Evolutionary conservation across 2,329 filamentous ascomycete genomes (phyloP).

Genomic region (Zasmidium citrigriseum): DNA sequence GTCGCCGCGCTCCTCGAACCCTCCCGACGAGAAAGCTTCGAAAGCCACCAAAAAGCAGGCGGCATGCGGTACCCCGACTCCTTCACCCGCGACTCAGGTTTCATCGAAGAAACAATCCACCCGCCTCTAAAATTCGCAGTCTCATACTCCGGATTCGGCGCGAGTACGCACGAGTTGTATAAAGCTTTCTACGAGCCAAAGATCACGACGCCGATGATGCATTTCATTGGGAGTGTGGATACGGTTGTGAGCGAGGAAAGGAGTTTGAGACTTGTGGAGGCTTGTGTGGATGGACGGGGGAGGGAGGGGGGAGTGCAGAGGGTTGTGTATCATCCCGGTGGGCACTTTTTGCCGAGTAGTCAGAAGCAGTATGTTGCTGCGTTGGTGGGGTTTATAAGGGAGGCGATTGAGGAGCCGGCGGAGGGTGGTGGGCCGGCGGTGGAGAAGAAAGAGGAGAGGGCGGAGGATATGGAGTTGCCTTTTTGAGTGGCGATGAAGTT

Average conservation of each 20-base stretch:
- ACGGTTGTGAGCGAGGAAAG: slow-evolving; percentile 81
- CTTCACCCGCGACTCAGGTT: slow-evolving; percentile 44
- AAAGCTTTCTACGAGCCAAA: slow-evolving; percentile 71
- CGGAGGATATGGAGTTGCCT: slow-evolving; percentile 69
- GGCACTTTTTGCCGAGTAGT: slow-evolving; percentile 80
- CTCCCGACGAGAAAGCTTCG: slow-evolving; percentile 51
- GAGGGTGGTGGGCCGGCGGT: slow-evolving; percentile 25
- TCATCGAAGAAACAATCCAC: slow-evolving; percentile 45
- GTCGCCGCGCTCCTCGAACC: slow-evolving; percentile 71
- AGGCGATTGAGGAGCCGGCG: slow-evolving; percentile 46
- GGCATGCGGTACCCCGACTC: slow-evolving; percentile 55
- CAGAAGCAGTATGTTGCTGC: slow-evolving; percentile 79
- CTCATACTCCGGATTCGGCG: slow-evolving; percentile 75
- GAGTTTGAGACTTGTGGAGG: slow-evolving; percentile 67
- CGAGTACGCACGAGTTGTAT: slow-evolving; percentile 61
- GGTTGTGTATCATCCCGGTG: slow-evolving; percentile 76
- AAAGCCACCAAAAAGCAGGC: slow-evolving; percentile 37
- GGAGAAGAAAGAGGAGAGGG: slow-evolving; percentile 54
- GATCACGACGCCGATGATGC: slow-evolving; percentile 75
- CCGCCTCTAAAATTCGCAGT: slow-evolving; percentile 69
- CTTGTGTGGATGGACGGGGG: slow-evolving; percentile 55
- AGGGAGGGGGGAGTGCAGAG: slow-evolving; percentile 40
- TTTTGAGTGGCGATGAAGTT: too few species aligned
- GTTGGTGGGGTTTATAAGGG: slow-evolving; percentile 69
- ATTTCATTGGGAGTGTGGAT: slow-evolving; percentile 81